Evolutionary conservation across 2,329 filamentous ascomycete species (phyloP), one percentile per base, ranked within the genome.

Genomic region (Xylariaceae sp.): DNA sequence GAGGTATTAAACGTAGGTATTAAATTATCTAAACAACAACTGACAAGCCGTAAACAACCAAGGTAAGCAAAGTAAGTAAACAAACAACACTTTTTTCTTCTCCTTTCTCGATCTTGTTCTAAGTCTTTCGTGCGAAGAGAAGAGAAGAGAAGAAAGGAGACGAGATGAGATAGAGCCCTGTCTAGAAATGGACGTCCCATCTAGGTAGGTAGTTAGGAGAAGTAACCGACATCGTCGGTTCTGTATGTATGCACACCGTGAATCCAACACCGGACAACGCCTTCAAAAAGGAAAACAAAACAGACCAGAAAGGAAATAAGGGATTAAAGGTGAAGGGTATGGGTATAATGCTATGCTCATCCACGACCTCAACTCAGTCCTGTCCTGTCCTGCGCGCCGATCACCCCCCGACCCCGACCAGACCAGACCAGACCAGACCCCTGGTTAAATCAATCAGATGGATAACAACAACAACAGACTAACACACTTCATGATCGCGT

Each of bases 311-410:
- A 49, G 17, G 34, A 18, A 15, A 49, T 9, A 18, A n/a, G 39
- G 34, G 45, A 54, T 49, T 6, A n/a, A 56, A 48, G n/a, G 54
- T 23, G 23, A 52, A 44, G 54, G 55, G 60, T 55, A 63, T 59
- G 59, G 59, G 59, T 62, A 64, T 62, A 58, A 64, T 64, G 64
- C 62, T 64, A 66, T 63, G 62, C 55, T 62, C 51, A 18, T 50
- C 58, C 48, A 50, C 30, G 49, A 59, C 55, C 55, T 30, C 23
- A 50, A 51, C 11, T n/a, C 47, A 15, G 42, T n/a, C 37, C 42
- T 45, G n/a, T 11, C 30, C 47, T 45, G 42, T n/a, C 37, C 42
- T 45, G n/a, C 42, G n/a, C 42, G 42, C 42, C 42, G 17, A 49
- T 30, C 37, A 17, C 3, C 47, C 23, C 15, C 42, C 42, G 37